Evolutionary conservation across 208 protist genomes (phyloP).

Genomic region (Porcisia hertigi): DNA sequence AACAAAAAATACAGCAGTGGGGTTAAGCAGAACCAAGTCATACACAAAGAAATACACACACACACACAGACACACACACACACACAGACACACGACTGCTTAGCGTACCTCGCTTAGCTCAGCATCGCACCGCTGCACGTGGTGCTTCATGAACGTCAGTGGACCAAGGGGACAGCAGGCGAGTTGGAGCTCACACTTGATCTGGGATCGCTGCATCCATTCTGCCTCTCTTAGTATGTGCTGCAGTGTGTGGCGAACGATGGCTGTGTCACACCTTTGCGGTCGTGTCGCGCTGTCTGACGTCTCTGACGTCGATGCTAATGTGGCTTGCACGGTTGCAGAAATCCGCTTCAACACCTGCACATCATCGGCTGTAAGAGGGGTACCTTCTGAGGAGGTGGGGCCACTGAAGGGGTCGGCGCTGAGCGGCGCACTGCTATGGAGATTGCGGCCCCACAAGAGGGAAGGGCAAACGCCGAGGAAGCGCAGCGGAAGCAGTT

Average conservation of each 20-base stretch:
- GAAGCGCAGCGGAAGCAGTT: slow-evolving; percentile 25
- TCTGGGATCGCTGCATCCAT: slow-evolving; percentile 53
- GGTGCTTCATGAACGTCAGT: slow-evolving; percentile 15
- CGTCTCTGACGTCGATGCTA: slow-evolving; percentile 1
- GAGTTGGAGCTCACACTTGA: slow-evolving; percentile 78
- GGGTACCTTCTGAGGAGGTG: background rate
- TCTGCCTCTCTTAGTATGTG: slow-evolving; percentile 41
- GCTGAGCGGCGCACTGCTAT: background rate
- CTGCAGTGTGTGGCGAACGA: slow-evolving; percentile 26
- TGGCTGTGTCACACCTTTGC: background rate
- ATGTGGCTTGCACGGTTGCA: slow-evolving; percentile 3
- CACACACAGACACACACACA: background rate
- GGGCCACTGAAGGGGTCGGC: background rate
- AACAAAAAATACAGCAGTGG: slow-evolving; percentile 17
- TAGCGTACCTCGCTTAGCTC: background rate
- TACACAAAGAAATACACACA: background rate
- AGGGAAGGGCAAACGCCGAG: slow-evolving; percentile 19
- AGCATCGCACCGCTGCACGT: slow-evolving; percentile 8
- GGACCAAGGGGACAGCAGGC: slow-evolving; percentile 17
- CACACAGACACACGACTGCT: background rate
- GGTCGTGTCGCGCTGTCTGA: background rate
- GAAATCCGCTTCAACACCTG: slow-evolving; percentile 17
- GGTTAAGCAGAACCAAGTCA: background rate
- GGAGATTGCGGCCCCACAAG: slow-evolving; percentile 1
- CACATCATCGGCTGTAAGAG: slow-evolving; percentile 3